These are phyloP conservation scores for Sclerotinia spermophila DNA, from an alignment of 2,329 filamentous ascomycete species.

Conservation along the genomic window DNA sequence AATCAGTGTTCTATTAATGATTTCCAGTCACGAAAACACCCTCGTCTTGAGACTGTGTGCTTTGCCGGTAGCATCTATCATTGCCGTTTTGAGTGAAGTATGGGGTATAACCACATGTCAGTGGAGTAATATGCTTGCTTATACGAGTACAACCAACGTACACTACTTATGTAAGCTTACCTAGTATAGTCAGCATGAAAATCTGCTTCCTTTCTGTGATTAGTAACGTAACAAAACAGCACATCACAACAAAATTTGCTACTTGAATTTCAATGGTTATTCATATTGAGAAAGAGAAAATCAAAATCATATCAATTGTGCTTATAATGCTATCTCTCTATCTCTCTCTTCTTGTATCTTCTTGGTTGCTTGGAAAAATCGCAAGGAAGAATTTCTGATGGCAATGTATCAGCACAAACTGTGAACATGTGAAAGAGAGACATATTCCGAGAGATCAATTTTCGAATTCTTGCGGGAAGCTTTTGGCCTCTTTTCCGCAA, in stretches of 20 bases:
- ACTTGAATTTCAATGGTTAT: not conserved
- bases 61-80: not conserved
- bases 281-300: too few relatives aligned
- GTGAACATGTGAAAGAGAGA: not conserved
- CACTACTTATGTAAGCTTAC: too few relatives aligned
- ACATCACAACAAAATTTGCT: not conserved
- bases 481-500: not conserved
- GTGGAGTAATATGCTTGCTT: not conserved
- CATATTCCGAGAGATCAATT: not conserved
- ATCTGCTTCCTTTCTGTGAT: not conserved
- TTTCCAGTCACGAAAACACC: not conserved
- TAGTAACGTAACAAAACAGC: not conserved
- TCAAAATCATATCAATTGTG: not conserved
- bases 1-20: not conserved
- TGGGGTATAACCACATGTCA: not conserved
- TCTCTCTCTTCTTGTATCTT: not conserved
- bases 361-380: not conserved
- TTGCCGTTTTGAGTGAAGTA: not conserved
- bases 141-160: too few relatives aligned
- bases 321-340: not conserved
- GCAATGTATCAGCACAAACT: not conserved
- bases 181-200: not conserved
- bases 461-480: not conserved
- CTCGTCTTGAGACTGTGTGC: not conserved
- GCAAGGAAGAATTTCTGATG: not conserved